Evolutionary conservation across 768 basidiomycete species (phyloP), one percentile per base, ranked within the genome.

Genomic region (Fomitopsis serialis): DNA sequence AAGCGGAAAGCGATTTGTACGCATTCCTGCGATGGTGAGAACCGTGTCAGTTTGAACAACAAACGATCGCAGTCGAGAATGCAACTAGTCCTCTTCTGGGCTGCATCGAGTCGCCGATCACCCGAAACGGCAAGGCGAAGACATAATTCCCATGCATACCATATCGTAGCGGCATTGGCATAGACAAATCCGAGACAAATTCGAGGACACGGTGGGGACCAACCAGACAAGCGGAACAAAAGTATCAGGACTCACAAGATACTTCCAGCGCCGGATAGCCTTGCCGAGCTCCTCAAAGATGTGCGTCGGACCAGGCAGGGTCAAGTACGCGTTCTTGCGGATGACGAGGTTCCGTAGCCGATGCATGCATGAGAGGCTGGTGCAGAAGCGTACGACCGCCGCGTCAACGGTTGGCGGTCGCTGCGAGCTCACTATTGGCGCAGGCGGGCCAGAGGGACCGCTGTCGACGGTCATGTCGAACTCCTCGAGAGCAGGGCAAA

Each of bases 321-420:
- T 82, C 54, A 85, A 74, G 63, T 85, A 86, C 1, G 77, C 73
- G n/a, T 70, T 69, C 62, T 84, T 86, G 42, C 80, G 76, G 42
- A 87, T 58, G 17, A 75, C 74, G 49, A 87, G 67, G 57, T 78
- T 75, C 13, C 62, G 65, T 49, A 87, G 61, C 4, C 51, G 55
- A 1, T 54, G 57, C 35, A 78, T 58, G n/a, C 56, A 55, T 17
- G 61, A 55, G 42, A 85, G 68, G 0, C 70, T 75, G 12, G 62
- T 58, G 52, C 72, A 75, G 45, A 80, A 78, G 21, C 66, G 69
- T 8, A 45, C 42, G 4, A 59, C 45, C 13, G 37, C 34, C 23
- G 37, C 54, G 48, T 58, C 52, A 22, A 37, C 35, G 11, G 12
- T 24, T 35, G 52, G 42, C 56, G 3, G 23, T 6, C 10, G 19